Evolutionary conservation across 306 rosid species (phyloP), one percentile per base, ranked within the genome.

Genomic region (Adenanthera pavonina): DNA sequence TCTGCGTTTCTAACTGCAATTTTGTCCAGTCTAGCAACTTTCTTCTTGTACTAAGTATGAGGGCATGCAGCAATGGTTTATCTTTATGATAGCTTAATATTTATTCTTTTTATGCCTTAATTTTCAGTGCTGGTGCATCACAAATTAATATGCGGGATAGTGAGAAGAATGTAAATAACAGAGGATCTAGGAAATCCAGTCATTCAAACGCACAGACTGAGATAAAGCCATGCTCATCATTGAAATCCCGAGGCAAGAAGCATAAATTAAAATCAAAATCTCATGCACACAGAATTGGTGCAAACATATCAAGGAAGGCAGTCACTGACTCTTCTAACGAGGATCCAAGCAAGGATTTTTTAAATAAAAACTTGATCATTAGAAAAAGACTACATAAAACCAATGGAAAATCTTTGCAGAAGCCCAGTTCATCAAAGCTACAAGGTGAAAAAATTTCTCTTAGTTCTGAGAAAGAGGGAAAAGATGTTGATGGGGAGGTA

Each of bases 91-190:
- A 14, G 2, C 6, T 15, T 9, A 43, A 36, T 57, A 2, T 78
- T 61, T 36, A 74, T 17, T 71, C 14, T 7, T 67, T 81, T 47
- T 83, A 33, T 76, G 47, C 44, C 15, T 72, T 8, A 66, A 77
- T 61, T 84, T 60, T 81, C 88, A 84, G 89, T 82, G 79, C 30
- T 65, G 74, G 34, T 25, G 79, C 81, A 51, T 82, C 79, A 80
- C n/a, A 81, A 40, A 77, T 78, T 82, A 79, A 70, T 82, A 93
- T 93, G 97, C 86, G 46, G 76, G 88, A 68, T 59, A 67, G 87
- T 78, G 88, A 79, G 81, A 89, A 86, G 86, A 82, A 85, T 81
- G 53, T 82, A 82, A 82, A 69, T 33, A 60, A 49, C 46, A 62
- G 80, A 77, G 90, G 89, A 70, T 79, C 92, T 9, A 86, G 84